Base-by-base conservation (phyloP, 495 filamentous ascomycete genomes). In the Podospora pseudopauciseta region DNA sequence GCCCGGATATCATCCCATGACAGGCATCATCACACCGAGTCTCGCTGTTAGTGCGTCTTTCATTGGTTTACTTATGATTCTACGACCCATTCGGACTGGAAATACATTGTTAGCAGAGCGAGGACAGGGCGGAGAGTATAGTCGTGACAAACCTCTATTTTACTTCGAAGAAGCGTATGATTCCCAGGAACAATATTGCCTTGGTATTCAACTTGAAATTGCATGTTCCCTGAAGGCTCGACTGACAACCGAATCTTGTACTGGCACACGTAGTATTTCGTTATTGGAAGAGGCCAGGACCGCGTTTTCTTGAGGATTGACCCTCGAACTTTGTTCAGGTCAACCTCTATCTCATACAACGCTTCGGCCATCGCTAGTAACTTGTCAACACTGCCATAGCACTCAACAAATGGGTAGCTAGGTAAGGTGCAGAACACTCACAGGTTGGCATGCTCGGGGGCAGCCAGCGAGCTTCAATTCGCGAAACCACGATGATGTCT, bases 181-280 rank as follows among this genome's bases (percentile, higher is more conserved):
- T 16, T 57, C 16, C 19, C 18, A 13, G 54, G 7, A 9, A 57
- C 0, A 0, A 16, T 5, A 0, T 57, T 6, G 19, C 54, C 54
- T 18, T 57, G 5, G 18, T 57, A 16, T 18, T 5, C 5, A 0
- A 57, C 54, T n/a, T 86, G 82, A 55, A 88, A 88, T 5, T 81
- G 75, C 19, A 88, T 72, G 66, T 88, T 85, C 1, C 85, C 86
- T 5, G 85, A 76, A 5, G 84, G 85, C 44, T 87, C 79, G 2
- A 86, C 79, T 3, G 84, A 81, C 54, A 57, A 9, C n/a, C 76
- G 75, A 5, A 88, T 77, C 32, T 85, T 80, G 60, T 86, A 87
- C 4, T 68, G 76, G 16, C 81, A 81, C n/a, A 83, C 72, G 70
- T 83, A 82, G 60, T 82, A 86, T 30, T 66, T 74, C 71, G 27